These are phyloP conservation scores for Mucor saturninus DNA, from an alignment of 371 early-diverging fungal species.

Conservation along the genomic window DNA sequence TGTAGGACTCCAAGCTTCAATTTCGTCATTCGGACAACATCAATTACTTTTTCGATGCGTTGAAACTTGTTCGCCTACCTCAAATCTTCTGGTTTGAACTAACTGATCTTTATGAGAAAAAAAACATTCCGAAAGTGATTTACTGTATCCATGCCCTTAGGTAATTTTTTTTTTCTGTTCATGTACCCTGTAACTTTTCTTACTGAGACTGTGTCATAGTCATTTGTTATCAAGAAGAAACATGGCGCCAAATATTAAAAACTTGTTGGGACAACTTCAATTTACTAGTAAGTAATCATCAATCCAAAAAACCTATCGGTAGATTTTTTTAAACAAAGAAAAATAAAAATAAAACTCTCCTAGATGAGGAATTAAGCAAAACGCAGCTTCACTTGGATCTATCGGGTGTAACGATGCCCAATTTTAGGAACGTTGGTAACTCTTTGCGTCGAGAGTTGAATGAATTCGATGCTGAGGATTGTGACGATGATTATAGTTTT, in stretches of 20 bases:
- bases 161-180: conserved; percentile 37
- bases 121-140: conserved; percentile 99
- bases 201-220: conserved; percentile 38
- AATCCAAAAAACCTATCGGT: background rate
- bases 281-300: conserved; percentile 74
- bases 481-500: conserved; percentile 17
- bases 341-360: background rate
- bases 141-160: conserved; percentile 99
- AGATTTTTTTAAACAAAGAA: background rate
- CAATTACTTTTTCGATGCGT: conserved; percentile 90
- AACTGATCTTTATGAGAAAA: conserved; percentile 98
- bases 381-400: conserved; percentile 86
- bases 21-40: conserved; percentile 99
- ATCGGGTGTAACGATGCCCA: conserved; percentile 81
- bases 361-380: conserved; percentile 81
- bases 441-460: conserved; percentile 72
- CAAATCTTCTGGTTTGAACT: conserved; percentile 96
- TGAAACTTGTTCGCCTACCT: conserved; percentile 85
- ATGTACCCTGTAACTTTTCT: background rate
- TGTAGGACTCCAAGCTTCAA: conserved; percentile 82
- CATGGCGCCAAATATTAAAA: conserved; percentile 89
- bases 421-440: conserved; percentile 78
- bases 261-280: conserved; percentile 88
- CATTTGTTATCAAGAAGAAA: conserved; percentile 88
- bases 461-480: conserved; percentile 24